Evolutionary conservation across 257 asterid genomes (phyloP), one percentile per base, ranked within the genome.

Genomic region (Misopates orontium): DNA sequence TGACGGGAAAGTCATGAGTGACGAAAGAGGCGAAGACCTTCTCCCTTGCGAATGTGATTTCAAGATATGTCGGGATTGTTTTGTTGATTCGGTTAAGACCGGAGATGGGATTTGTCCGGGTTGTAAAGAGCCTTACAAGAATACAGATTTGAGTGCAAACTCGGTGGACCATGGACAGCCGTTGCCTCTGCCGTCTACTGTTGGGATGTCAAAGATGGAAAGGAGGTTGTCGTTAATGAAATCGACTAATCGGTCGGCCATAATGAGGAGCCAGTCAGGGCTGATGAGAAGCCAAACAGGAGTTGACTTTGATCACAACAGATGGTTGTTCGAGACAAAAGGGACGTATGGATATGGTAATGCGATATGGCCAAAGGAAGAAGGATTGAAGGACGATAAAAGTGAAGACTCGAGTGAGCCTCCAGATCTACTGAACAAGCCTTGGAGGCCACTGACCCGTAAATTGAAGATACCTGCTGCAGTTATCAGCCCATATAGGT

Each of bases 281-380:
- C 36, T 84, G 67, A 76, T 80, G 83, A 78, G 94, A 77, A 90
- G 90, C 77, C 94, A 84, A 70, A 82, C 95, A 0, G 95, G 90
- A 55, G 69, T 60, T 40, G 97, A 90, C 66, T 90, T 90, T 51
- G 97, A 90, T 79, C 96, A 90, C 23, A 90, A 82, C 61, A 66
- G 87, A 7, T 90, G 96, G 96, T 60, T 90, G 74, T 90, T 87
- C 36, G 97, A 90, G 76, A 82, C 97, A 0, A 90, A 90, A 62
- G 97, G 97, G 49, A 90, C 97, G 0, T 90, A 90, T 50, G 97
- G 97, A 44, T 90, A 87, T 75, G 97, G 97, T n/a, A 90, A 90
- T 81, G 97, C 97, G 17, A 79, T 87, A 66, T 90, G 97, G 97
- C 96, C 97, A 8, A 82, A 83, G 56, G 95, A 84, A 11, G 94